A percentile compares a stretch with the other conserved stretches of the same genome.
Conservation (phyloP, 2,329 filamentous ascomycete species). For the Elsinoe necatrix region DNA sequence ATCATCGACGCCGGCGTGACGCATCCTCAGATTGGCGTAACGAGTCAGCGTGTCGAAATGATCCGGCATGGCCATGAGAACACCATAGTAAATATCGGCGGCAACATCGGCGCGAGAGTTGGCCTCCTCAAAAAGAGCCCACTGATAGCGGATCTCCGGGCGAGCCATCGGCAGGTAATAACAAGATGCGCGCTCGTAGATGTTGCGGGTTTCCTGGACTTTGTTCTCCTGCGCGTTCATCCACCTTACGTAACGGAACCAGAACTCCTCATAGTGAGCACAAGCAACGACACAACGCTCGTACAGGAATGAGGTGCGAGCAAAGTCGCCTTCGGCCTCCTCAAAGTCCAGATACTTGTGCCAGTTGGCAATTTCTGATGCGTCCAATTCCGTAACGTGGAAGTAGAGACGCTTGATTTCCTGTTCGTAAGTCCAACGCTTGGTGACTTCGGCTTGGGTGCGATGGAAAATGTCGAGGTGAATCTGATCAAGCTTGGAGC, state of each 20-base stretch:
- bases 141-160: constrained; percentile 77
- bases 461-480: constrained; percentile 73
- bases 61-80: constrained; percentile 67
- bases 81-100: constrained; percentile 72
- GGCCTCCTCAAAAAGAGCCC: constrained; percentile 91
- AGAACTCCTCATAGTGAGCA: constrained; percentile 94
- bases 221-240: constrained; percentile 74
- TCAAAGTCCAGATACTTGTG: constrained; percentile 95
- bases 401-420: constrained; percentile 96
- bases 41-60: constrained; percentile 83
- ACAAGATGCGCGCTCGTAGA: constrained; percentile 79
- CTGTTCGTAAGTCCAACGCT: constrained; percentile 89
- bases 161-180: constrained; percentile 80
- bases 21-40: constrained; percentile 75
- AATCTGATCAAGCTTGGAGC: constrained; percentile 67
- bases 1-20: constrained; percentile 73
- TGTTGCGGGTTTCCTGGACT: constrained; percentile 81
- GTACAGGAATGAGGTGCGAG: constrained; percentile 73
- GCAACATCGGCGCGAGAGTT: constrained; percentile 67
- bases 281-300: constrained; percentile 89
- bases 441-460: constrained; percentile 80
- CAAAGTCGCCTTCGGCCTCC: constrained; percentile 70
- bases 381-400: constrained; percentile 86
- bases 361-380: constrained; percentile 80
- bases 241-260: constrained; percentile 95